Evolutionary conservation across 176 grass and related monocot genomes (phyloP), one percentile per base, ranked within the genome.

Genomic region (Urochloa ruziziensis): DNA sequence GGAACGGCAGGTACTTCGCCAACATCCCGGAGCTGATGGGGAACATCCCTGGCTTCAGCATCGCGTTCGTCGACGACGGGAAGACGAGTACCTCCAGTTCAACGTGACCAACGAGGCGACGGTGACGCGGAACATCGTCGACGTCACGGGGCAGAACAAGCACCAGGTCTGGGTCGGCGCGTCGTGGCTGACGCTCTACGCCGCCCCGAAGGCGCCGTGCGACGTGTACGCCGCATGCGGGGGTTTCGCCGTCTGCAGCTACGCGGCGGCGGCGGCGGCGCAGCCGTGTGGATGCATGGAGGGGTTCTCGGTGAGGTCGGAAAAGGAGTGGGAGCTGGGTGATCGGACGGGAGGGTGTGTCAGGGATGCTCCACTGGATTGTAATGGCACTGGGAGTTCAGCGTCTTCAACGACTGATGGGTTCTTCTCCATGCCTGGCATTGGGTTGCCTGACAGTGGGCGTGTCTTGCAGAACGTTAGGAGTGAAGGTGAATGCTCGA

Each of bases 181-280:
- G 4, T 29, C 33, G 21, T 92, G 87, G 83, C 24, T 83, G 2
- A 72, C 69, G 52, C 64, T 89, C 35, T 89, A 77, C 67, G 3
- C 39, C 24, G 73, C 0, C 12, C 91, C 91, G 0, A 82, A 68
- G 35, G 21, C 1, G 13, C 32, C 14, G 76, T 93, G 87, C 13
- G 77, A 80, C 28, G 91, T 87, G 14, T 78, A 90, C 46, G 75
- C 69, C 0, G 13, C 63, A 1, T 93, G 87, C 4, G 87, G 91
- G 1, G 3, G 77, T 0, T 90, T 84, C 39, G 7, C 75, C 0
- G 36, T 78, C 18, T 90, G 91, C 71, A 73, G 33, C 17, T 79
- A 82, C 51, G 33, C 7, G 0, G 0, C 10, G 2, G n/a, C n/a
- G n/a, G n/a, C n/a, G n/a, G 0, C 33, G 17, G 2, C 6, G 10